Base-by-base conservation (phyloP, 345 rosid genomes). In the Bruguiera parviflora region DNA sequence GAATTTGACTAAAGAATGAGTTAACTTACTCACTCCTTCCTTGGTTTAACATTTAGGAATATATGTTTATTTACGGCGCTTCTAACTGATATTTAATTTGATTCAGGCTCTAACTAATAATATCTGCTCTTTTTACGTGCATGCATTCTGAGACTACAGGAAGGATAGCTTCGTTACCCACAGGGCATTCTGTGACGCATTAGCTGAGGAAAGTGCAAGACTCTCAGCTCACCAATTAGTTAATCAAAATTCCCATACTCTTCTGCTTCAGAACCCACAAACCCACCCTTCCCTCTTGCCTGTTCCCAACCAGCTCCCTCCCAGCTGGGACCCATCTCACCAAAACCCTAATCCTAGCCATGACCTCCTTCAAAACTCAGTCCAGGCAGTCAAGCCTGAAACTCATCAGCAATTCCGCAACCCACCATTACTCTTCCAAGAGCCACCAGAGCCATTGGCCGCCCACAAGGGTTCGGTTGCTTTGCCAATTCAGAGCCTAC, bases 151-250 rank as follows among this genome's bases (percentile, higher is more conserved):
- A 61, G 52, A 64, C 6, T 15, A 39, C 88, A 92, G 98, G 89
- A 92, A 92, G 79, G 98, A 92, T 78, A 90, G 96, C 88, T 92
- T 89, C 83, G 79, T 90, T 69, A 92, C 98, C 64, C 98, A 90
- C 80, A 86, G 96, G 61, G 98, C 98, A 70, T 92, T 90, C 68
- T 92, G 98, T 75, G 96, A 90, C 74, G 98, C 98, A 62, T 74
- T 92, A 59, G 98, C 98, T 0, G 92, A 87, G 83, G 96, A 92
- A 71, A 92, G 89, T 65, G 97, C 96, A 25, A 88, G 94, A 72
- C 75, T 89, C 71, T 79, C 85, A 2, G 87, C 89, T 67, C 73
- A 65, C 69, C 86, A 84, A 59, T 53, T 74, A 9, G 64, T 76
- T 15, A 64, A 64, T 74, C 71, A 80, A 55, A 61, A 57, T 6